Percentiles rank a stretch among this genome's conserved stretches.
These are phyloP conservation scores for Termitomyces sp. DNA, from an alignment of 768 basidiomycete species.

Conservation along the genomic window DNA sequence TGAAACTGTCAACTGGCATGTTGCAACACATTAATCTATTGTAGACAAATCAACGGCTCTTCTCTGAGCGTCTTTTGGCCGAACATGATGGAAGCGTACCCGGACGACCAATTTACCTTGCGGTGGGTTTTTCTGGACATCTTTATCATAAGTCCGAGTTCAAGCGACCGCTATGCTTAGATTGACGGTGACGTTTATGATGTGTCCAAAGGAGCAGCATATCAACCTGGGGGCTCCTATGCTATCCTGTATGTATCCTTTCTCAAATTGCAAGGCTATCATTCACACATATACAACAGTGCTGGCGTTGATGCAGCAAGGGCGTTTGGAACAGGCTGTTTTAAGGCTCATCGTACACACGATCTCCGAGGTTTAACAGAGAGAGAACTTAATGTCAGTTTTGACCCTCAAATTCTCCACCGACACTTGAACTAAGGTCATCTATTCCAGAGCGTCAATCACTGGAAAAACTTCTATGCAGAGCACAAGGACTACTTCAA, in stretches of 20 bases:
- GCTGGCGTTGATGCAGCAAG: conserved; percentile 87
- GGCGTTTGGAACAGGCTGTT: conserved; percentile 92
- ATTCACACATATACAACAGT: conserved; percentile 30
- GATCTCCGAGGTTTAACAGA: conserved; percentile 80
- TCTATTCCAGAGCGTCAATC: conserved; percentile 53
- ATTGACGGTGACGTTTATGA: conserved; percentile 93
- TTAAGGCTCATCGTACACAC: conserved; percentile 84
- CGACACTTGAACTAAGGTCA: background rate
- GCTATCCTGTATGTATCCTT: conserved; percentile 49
- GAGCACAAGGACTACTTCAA: conserved; percentile 76
- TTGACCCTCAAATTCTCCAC: background rate
- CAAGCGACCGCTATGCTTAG: conserved; percentile 29
- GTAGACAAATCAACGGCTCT: conserved; percentile 56
- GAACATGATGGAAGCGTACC: conserved; percentile 66
- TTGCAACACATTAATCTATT: background rate
- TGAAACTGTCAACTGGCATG: conserved; percentile 11
- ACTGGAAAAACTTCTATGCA: conserved; percentile 90
- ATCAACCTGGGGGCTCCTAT: conserved; percentile 88
- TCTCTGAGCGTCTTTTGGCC: conserved; percentile 66
- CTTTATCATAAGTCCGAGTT: background rate
- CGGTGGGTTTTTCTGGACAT: conserved; percentile 39
- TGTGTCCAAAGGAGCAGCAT: conserved; percentile 72
- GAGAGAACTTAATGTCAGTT: conserved; percentile 61
- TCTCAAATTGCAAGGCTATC: conserved; percentile 8
- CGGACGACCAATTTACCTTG: conserved; percentile 73